Conservation (phyloP, 2,329 filamentous ascomycete species). For the Zasmidium angulare region DNA sequence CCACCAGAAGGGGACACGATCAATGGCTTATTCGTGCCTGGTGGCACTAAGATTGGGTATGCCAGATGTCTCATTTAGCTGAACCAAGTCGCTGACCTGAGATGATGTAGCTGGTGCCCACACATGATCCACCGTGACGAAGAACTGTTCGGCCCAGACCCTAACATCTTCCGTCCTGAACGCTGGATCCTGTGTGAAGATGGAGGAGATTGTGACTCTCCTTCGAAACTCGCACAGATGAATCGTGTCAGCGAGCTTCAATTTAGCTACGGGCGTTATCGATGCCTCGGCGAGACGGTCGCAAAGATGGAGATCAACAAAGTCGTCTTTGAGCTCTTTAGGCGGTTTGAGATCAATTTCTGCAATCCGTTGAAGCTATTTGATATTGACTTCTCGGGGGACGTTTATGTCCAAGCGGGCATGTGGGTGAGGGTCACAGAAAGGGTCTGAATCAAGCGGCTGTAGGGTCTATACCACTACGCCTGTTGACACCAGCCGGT, state of each 20-base stretch:
- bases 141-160: constrained; percentile 2
- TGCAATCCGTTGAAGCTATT: constrained; percentile 7
- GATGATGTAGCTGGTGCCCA: constrained; percentile 5
- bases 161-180: constrained; percentile 14
- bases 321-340: constrained; percentile 9
- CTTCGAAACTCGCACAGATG: constrained; percentile 10
- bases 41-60: constrained; percentile 16
- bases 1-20: constrained; percentile 37
- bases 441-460: neutral
- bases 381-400: constrained; percentile 8
- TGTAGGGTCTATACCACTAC: too few relatives aligned
- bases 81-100: neutral
- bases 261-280: constrained; percentile 31
- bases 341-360: constrained; percentile 6
- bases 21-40: constrained; percentile 32
- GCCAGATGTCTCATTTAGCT: too few relatives aligned
- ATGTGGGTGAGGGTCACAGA: constrained; percentile 13
- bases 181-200: constrained; percentile 10
- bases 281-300: constrained; percentile 28
- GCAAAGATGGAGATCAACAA: constrained; percentile 36
- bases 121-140: constrained; percentile 22
- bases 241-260: constrained; percentile 23
- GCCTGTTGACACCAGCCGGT: too few relatives aligned
- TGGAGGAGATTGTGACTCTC: constrained; percentile 7
- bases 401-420: constrained; percentile 10